phyloP scores from a whole-genome alignment of 345 rosid species.

The Syzygium oleosum region DNA sequence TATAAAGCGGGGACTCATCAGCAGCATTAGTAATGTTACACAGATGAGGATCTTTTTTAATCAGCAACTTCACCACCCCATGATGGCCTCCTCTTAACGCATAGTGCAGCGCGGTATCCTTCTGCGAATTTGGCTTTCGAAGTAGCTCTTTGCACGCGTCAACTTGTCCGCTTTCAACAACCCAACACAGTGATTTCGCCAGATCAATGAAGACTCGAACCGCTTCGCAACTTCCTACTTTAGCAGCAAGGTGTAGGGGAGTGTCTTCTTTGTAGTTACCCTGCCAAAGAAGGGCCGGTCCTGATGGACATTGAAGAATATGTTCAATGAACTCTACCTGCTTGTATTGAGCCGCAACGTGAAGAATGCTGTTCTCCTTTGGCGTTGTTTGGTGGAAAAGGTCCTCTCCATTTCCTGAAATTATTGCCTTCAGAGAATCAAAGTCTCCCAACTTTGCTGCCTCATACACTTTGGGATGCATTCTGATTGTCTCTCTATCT shows the following conservation, averaged over 20 bases:
- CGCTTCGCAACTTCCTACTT: not conserved
- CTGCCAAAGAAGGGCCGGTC: not conserved
- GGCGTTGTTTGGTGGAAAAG: not conserved
- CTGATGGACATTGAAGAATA: not conserved
- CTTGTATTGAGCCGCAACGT: not conserved
- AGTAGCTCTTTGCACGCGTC: not conserved
- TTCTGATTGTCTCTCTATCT: not conserved
- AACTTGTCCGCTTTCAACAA: fast-evolving
- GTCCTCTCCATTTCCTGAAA: not conserved
- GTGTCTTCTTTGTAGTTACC: not conserved
- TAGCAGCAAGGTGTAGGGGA: not conserved
- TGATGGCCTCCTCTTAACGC: not conserved
- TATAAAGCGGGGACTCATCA: not conserved
- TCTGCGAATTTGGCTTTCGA: not conserved
- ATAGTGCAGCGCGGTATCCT: not conserved
- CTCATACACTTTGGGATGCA: not conserved
- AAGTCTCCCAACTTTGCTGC: not conserved
- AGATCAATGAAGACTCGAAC: not conserved
- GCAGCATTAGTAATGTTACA: not conserved
- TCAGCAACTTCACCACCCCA: not conserved
- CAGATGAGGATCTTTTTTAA: not conserved
- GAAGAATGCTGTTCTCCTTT: not conserved
- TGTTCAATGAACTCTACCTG: not conserved
- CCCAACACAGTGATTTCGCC: not conserved
- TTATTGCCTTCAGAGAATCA: not conserved